These are phyloP conservation scores for Pigoraptor vietnamica DNA, from an alignment of 78 protist species.

Conservation along the genomic window DNA sequence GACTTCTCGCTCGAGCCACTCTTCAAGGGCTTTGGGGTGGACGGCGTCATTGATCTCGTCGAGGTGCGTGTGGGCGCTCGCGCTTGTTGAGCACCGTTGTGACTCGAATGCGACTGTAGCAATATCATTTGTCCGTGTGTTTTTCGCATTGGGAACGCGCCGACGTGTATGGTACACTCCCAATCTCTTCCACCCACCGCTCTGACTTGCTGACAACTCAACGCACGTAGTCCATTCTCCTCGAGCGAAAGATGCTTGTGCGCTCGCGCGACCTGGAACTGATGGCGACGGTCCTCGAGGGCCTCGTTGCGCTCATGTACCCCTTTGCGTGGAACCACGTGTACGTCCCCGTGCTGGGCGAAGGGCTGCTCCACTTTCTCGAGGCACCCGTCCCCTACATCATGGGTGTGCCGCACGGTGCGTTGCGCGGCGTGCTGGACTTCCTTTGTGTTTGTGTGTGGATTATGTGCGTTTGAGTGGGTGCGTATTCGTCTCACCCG, in stretches of 20 bases:
- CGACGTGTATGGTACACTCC: no score
- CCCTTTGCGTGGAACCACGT: slow-evolving; percentile 27
- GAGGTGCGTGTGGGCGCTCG: neutral
- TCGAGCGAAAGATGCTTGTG: neutral
- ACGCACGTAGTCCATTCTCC: neutral
- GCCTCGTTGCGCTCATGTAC: neutral
- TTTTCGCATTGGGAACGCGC: no score
- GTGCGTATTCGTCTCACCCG: neutral
- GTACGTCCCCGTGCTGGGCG: slow-evolving; percentile 12
- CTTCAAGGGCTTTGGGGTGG: neutral
- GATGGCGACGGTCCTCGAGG: neutral
- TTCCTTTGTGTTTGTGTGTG: neutral
- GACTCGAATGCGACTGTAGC: no score
- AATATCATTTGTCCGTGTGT: no score
- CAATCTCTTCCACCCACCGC: no score
- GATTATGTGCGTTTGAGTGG: neutral
- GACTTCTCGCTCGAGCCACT: neutral
- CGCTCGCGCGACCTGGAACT: neutral
- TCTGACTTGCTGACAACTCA: no score
- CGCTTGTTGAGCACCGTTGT: no score
- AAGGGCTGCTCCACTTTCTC: neutral
- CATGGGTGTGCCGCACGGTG: slow-evolving; percentile 7
- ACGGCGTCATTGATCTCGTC: neutral
- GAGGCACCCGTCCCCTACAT: slow-evolving; percentile 22
- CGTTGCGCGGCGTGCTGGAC: neutral